A percentile compares a stretch with the other conserved stretches of the same genome.
These are phyloP conservation scores for Brettanomyces naardenensis DNA, from an alignment of 805 yeast genomes.

Conservation along the genomic window DNA sequence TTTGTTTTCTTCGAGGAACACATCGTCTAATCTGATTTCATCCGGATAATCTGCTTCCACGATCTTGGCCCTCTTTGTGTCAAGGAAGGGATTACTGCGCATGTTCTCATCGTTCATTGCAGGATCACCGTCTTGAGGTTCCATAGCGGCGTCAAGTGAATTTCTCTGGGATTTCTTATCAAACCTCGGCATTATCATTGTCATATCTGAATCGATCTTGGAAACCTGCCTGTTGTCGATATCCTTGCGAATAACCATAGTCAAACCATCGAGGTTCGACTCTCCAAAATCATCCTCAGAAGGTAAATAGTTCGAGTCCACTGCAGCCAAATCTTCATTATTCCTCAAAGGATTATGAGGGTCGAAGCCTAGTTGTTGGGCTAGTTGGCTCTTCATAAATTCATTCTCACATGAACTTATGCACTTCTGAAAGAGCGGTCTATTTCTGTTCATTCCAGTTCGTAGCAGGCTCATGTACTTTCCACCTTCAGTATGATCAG, in stretches of 20 bases:
- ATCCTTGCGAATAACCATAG: conserved; percentile 20
- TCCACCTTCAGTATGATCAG: conserved; percentile 5
- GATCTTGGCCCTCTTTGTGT: neutral
- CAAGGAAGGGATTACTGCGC: neutral
- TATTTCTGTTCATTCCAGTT: conserved; percentile 7
- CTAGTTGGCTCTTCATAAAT: conserved; percentile 9
- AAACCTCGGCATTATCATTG: conserved; percentile 28
- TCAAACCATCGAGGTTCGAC: conserved; percentile 21
- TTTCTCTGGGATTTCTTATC: neutral
- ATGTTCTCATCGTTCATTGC: neutral
- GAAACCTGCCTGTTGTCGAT: conserved; percentile 6
- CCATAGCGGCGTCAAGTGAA: no score
- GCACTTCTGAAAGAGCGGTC: conserved; percentile 13
- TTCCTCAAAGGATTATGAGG: neutral
- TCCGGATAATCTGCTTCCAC: neutral
- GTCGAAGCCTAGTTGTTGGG: neutral
- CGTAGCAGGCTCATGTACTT: conserved; percentile 10
- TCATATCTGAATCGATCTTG: conserved; percentile 26
- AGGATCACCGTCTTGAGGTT: neutral
- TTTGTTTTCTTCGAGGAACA: no score
- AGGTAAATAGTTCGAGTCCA: conserved; percentile 5
- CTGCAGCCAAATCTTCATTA: conserved; percentile 3
- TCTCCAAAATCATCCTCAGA: conserved; percentile 6
- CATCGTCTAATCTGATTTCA: neutral
- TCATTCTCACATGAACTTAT: conserved; percentile 9